Conservation (phyloP, 306 rosid genomes). For the Oemleria cerasiformis region DNA sequence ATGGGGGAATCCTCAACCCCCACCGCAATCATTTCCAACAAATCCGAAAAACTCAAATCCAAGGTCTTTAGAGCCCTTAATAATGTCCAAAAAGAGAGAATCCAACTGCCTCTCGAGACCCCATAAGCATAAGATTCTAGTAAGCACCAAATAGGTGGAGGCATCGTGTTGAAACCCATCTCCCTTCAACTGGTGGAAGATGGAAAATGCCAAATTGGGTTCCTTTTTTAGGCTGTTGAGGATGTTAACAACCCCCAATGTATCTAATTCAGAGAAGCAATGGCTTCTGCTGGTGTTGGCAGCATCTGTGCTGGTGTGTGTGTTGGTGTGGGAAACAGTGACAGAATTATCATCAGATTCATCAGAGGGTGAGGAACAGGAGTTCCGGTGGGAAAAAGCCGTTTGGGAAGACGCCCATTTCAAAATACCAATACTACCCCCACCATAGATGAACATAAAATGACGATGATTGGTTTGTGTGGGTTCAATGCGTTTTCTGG, state of each 20-base stretch:
- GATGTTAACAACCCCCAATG: conserved; percentile 36
- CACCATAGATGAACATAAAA: neutral
- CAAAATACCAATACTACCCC: neutral
- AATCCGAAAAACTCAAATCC: conserved; percentile 35
- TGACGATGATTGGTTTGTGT: neutral
- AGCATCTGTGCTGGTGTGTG: neutral
- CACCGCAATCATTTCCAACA: conserved; percentile 41
- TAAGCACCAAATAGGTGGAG: conserved; percentile 46
- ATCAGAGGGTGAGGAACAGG: conserved; percentile 7
- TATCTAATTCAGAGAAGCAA: conserved; percentile 7
- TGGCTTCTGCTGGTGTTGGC: neutral
- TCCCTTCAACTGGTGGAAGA: conserved; percentile 39
- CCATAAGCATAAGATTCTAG: conserved; percentile 59
- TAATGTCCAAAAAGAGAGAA: conserved; percentile 53
- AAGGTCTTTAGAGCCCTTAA: conserved; percentile 29
- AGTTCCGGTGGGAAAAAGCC: conserved; percentile 15
- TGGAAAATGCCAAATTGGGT: conserved; percentile 53
- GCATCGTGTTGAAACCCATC: conserved; percentile 43
- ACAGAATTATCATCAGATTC: conserved; percentile 2
- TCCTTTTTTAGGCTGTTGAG: conserved; percentile 32
- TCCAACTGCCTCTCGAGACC: conserved; percentile 47
- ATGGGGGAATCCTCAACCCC: conserved; percentile 29
- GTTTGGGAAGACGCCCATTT: conserved; percentile 18
- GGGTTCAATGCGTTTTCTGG: conserved; percentile 2
- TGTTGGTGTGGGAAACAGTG: neutral